Evolutionary conservation across 768 basidiomycete species (phyloP), one percentile per base, ranked within the genome.

Genomic region (Clathrus columnatus): DNA sequence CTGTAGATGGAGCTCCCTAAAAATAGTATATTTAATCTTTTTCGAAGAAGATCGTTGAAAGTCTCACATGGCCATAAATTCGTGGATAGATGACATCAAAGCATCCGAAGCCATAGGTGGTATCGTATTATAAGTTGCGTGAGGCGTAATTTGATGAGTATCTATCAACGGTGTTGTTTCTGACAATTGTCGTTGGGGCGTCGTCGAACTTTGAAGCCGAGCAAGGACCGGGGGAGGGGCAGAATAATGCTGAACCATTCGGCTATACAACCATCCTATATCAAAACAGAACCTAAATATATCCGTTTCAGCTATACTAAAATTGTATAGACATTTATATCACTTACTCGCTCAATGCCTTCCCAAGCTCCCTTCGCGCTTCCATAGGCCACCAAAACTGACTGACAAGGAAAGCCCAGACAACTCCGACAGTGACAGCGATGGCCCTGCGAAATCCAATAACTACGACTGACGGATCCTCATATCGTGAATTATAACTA

Each of bases 381-480:
- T 96, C 94, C 7, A 88, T 81, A 1, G 96, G 96, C 95, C 94
- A 98, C 88, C 93, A 92, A 59, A 86, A 85, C 47, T 91, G 75
- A 4, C 90, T 92, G 20, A 96, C 83, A 48, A 97, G 70, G 2
- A 84, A 79, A 0, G 93, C 93, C 88, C 90, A 98, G 1, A 94
- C 65, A 2, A 93, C 90, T 7, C 95, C 96, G 6, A 79, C 77
- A 0, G 78, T 86, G 18, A 99, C 95, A 28, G 94, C 79, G 4
- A 85, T 61, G 0, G 85, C 85, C 47, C 96, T 85, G 62, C 85
- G 81, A 28, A 78, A 73, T 0, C 92, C 95, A 50, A 96, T 81
- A 27, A 79, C 69, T 29, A 81, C 60, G 0, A 89, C 84, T 1
- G 82, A 78, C 2, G 83, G 73, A 58, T 81, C 78, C 4, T 73